A percentile compares a stretch with the other conserved stretches of the same genome.
Evolutionary conservation across 805 yeast genomes (phyloP).

Genomic region (Zygotorulaspora danielsina): DNA sequence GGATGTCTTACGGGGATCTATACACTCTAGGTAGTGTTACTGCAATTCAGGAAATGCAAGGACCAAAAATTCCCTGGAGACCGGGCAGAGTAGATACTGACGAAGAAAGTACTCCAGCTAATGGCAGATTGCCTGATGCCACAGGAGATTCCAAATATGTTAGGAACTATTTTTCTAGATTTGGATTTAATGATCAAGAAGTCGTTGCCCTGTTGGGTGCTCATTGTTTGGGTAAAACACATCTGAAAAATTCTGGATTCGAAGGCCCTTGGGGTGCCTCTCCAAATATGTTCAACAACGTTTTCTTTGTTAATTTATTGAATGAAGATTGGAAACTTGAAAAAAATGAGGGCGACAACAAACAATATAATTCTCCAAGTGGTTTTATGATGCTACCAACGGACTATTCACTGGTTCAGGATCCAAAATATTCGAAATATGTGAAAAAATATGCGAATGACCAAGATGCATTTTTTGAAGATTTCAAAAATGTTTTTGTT

Average conservation of each 20-base stretch:
- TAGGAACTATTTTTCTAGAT: slow-evolving; percentile 54
- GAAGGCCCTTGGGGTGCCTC: slow-evolving; percentile 90
- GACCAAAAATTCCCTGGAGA: slow-evolving; percentile 76
- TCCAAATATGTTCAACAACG: slow-evolving; percentile 70
- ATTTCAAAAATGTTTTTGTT: slow-evolving; percentile 63
- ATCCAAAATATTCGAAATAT: slow-evolving; percentile 54
- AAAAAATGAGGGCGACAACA: slow-evolving; percentile 55
- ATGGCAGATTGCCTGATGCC: slow-evolving; percentile 74
- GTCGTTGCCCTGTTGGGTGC: slow-evolving; percentile 73
- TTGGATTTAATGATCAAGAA: slow-evolving; percentile 68
- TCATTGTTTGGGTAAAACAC: slow-evolving; percentile 75
- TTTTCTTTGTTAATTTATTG: slow-evolving; percentile 57
- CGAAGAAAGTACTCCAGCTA: slow-evolving; percentile 51
- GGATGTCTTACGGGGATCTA: slow-evolving; percentile 76
- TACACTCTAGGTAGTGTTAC: slow-evolving; percentile 76
- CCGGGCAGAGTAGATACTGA: slow-evolving; percentile 69
- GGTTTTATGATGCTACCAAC: slow-evolving; percentile 85
- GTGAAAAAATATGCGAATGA: slow-evolving; percentile 67
- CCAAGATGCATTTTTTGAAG: slow-evolving; percentile 54
- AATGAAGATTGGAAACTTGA: slow-evolving; percentile 52
- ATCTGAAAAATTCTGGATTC: slow-evolving; percentile 63
- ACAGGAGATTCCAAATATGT: slow-evolving; percentile 61
- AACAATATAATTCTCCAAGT: slow-evolving; percentile 58
- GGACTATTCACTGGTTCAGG: slow-evolving; percentile 65
- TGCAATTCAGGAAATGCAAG: slow-evolving; percentile 74